These are phyloP conservation scores for Heliocybe sulcata DNA, from an alignment of 1,284 basidiomycete species.

Conservation along the genomic window DNA sequence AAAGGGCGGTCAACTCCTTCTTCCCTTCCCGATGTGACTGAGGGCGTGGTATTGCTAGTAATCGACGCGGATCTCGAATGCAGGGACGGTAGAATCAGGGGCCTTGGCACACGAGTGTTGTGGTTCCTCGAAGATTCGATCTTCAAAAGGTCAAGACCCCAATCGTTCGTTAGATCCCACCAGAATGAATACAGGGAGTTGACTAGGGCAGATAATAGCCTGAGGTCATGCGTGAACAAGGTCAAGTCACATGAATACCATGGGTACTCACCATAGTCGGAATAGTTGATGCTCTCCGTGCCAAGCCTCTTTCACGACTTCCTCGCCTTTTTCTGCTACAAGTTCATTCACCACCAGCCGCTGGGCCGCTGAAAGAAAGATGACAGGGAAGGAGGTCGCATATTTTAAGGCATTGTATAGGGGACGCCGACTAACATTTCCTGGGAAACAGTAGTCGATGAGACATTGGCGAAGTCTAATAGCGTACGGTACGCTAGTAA, in stretches of 20 bases:
- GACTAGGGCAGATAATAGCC: conserved; percentile 79
- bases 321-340: conserved; percentile 38
- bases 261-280: conserved; percentile 65
- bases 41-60: not conserved
- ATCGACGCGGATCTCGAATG: conserved; percentile 26
- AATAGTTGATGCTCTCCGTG: conserved; percentile 75
- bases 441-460: conserved; percentile 72
- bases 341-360: conserved; percentile 57
- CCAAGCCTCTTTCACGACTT: conserved; percentile 46
- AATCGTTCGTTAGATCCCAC: conserved; percentile 99
- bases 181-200: conserved; percentile 97
- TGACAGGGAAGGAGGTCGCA: conserved; percentile 95
- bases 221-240: conserved; percentile 20
- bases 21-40: not conserved
- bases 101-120: conserved; percentile 22
- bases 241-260: conserved; percentile 6
- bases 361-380: conserved; percentile 87
- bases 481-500: conserved; percentile 77
- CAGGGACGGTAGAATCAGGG: conserved; percentile 37
- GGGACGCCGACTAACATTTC: conserved; percentile 62
- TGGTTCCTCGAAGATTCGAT: conserved; percentile 14
- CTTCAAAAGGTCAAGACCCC: conserved; percentile 80
- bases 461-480: conserved; percentile 93
- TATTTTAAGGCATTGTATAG: conserved; percentile 97
- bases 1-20: not conserved